A percentile compares a stretch with the other conserved stretches of the same genome.
These are phyloP conservation scores for Diphasiastrum complanatum DNA, from an alignment of 83 land plant genomes.

Conservation along the genomic window DNA sequence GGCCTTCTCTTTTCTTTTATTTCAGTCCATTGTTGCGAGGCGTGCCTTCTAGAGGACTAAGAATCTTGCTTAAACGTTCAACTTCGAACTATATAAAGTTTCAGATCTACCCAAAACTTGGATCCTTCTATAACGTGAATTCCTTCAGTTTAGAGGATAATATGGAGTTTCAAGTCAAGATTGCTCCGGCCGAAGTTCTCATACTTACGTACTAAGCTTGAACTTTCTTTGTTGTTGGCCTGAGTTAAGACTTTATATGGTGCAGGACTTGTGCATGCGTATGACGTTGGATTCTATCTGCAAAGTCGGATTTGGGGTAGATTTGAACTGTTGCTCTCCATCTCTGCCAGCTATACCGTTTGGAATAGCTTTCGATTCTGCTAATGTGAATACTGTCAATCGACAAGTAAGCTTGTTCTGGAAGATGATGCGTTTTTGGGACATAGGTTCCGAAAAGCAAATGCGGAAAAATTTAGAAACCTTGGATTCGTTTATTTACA, in stretches of 20 bases:
- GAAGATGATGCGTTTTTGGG: slow-evolving; percentile 37
- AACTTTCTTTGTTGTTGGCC: neutral
- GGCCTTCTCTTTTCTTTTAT: no score
- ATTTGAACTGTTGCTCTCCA: slow-evolving; percentile 30
- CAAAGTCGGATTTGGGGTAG: slow-evolving; percentile 43
- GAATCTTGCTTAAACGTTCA: no score
- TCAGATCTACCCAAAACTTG: no score
- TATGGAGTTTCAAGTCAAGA: no score
- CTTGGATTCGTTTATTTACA: slow-evolving; percentile 40
- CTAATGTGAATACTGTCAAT: slow-evolving; percentile 28
- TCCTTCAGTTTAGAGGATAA: no score
- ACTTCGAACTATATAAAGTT: no score
- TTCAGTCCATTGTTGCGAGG: no score
- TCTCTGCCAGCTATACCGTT: slow-evolving; percentile 26
- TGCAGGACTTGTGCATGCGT: slow-evolving; percentile 48
- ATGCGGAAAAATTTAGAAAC: slow-evolving; percentile 34
- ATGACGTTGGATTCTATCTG: slow-evolving; percentile 44
- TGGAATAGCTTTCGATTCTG: slow-evolving; percentile 42
- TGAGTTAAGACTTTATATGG: neutral
- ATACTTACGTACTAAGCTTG: neutral
- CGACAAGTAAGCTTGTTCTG: slow-evolving; percentile 42
- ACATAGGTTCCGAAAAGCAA: slow-evolving; percentile 45
- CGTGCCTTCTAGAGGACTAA: no score
- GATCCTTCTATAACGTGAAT: no score
- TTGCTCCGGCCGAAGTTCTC: no score